Evolutionary conservation across 2,329 filamentous ascomycete species (phyloP).

Genomic region (Curvularia sp.): DNA sequence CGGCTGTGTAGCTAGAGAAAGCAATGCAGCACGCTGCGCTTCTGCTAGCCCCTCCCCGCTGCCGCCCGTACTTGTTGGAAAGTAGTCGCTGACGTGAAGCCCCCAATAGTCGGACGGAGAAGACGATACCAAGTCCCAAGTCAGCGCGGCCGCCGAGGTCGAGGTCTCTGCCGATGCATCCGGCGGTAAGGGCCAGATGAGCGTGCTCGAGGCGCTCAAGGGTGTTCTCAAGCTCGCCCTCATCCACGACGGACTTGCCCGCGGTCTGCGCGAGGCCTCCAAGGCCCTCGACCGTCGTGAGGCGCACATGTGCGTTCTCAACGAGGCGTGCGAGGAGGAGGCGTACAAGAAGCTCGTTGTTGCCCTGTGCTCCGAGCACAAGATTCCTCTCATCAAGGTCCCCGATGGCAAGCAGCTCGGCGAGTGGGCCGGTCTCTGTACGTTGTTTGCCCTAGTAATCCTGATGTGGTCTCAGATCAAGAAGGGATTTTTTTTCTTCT

Average conservation of each 20-base stretch:
- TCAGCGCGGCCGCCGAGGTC: constrained; percentile 83
- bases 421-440: constrained; percentile 99
- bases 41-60: constrained; percentile 14
- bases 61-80: too few species aligned
- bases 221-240: constrained; percentile 97
- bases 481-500: constrained; percentile 43
- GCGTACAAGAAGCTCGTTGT: constrained; percentile 99
- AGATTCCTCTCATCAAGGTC: constrained; percentile 99
- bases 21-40: neutral
- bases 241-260: constrained; percentile 99
- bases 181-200: constrained; percentile 86
- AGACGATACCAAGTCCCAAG: constrained; percentile 93
- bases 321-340: constrained; percentile 99
- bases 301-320: constrained; percentile 99
- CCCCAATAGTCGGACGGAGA: constrained; percentile 94
- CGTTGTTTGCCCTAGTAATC: constrained; percentile 61
- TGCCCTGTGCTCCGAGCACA: constrained; percentile 98
- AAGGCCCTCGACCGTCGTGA: constrained; percentile 99
- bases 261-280: constrained; percentile 96
- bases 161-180: constrained; percentile 91
- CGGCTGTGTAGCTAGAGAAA: constrained; percentile 1
- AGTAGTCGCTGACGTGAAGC: constrained; percentile 26
- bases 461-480: too few species aligned
- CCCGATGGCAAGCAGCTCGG: constrained; percentile 99
- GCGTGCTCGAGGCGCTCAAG: constrained; percentile 97